Percentiles rank a stretch among this genome's conserved stretches.
phyloP scores from a whole-genome alignment of 2,329 filamentous ascomycete species.

The Periconia macrospinosa region DNA sequence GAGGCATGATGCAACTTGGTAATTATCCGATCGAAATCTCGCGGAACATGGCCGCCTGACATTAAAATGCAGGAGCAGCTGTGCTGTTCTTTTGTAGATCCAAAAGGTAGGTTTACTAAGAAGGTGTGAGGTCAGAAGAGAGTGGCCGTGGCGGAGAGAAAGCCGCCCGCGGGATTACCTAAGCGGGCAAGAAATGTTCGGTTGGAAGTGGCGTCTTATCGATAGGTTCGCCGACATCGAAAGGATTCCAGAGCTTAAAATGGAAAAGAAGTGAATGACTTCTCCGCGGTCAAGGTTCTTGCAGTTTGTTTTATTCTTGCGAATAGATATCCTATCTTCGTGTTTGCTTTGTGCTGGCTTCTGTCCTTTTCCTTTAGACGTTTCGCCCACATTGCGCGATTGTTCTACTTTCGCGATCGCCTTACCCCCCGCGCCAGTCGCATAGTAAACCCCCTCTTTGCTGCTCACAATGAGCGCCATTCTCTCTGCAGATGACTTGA shows the following conservation, averaged over 20 bases:
- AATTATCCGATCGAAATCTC: not conserved
- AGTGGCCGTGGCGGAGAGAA: conserved; percentile 20
- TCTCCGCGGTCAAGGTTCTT: conserved; percentile 5
- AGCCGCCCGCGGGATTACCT: conserved; percentile 22
- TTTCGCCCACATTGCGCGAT: conserved; percentile 1
- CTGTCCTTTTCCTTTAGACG: not conserved
- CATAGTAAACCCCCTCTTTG: conserved; percentile 13
- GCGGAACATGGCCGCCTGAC: conserved; percentile 3
- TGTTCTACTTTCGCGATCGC: conserved; percentile 8
- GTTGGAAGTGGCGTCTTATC: conserved; percentile 24
- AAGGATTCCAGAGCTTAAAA: conserved; percentile 5
- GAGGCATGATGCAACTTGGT: conserved; percentile 4
- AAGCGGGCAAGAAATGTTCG: not conserved
- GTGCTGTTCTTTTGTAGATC: not conserved
- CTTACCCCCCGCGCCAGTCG: not conserved
- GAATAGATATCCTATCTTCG: not conserved
- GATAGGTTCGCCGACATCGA: conserved; percentile 26
- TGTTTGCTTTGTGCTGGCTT: conserved; percentile 1
- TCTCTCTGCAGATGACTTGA: conserved; percentile 92
- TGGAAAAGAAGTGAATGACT: conserved; percentile 10
- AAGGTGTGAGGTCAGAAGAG: conserved; percentile 8
- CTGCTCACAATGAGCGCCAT: conserved; percentile 81
- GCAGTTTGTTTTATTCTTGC: conserved; percentile 1
- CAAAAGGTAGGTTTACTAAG: not conserved
- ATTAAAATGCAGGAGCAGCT: conserved; percentile 14